These are phyloP conservation scores for Aureobasidium leucospermi DNA, from an alignment of 2,329 filamentous ascomycete genomes.

Conservation along the genomic window DNA sequence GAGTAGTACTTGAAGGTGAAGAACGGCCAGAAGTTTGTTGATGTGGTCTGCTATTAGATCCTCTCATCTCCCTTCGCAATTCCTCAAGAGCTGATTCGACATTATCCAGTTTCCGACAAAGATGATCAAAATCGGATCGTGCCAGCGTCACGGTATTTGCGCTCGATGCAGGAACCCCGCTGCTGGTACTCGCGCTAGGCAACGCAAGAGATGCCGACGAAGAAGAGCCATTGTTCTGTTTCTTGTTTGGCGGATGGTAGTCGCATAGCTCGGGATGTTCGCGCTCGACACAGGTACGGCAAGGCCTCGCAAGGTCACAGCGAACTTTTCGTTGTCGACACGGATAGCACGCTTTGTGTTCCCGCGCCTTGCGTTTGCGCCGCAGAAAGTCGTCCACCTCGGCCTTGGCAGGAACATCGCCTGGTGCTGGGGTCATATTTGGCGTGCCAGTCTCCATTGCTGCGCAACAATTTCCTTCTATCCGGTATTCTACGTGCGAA, in stretches of 20 bases:
- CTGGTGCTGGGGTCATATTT: constrained; percentile 2
- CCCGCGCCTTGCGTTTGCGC: constrained; percentile 43
- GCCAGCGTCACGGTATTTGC: constrained; percentile 24
- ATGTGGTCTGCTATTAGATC: constrained; percentile 12
- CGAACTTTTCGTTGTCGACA: constrained; percentile 40
- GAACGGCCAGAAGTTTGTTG: constrained; percentile 16
- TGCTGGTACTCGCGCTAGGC: not conserved
- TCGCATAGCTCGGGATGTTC: constrained; percentile 45
- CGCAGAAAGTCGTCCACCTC: constrained; percentile 45
- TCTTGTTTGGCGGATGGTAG: constrained; percentile 32
- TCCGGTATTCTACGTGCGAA: not conserved
- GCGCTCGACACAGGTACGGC: constrained; percentile 43
- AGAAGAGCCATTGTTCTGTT: constrained; percentile 21
- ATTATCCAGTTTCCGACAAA: constrained; percentile 41
- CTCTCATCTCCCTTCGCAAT: constrained; percentile 28
- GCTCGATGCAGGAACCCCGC: constrained; percentile 7
- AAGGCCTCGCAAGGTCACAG: constrained; percentile 41
- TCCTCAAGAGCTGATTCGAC: constrained; percentile 42
- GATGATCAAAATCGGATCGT: constrained; percentile 39
- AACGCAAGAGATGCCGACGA: not conserved
- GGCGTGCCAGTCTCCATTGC: constrained; percentile 14
- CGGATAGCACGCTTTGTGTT: constrained; percentile 47
- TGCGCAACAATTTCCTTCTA: not conserved
- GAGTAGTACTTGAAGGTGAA: constrained; percentile 13
- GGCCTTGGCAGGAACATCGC: constrained; percentile 29